Conservation (phyloP, 2,329 filamentous ascomycete genomes). For the Trichoderma koningii region DNA sequence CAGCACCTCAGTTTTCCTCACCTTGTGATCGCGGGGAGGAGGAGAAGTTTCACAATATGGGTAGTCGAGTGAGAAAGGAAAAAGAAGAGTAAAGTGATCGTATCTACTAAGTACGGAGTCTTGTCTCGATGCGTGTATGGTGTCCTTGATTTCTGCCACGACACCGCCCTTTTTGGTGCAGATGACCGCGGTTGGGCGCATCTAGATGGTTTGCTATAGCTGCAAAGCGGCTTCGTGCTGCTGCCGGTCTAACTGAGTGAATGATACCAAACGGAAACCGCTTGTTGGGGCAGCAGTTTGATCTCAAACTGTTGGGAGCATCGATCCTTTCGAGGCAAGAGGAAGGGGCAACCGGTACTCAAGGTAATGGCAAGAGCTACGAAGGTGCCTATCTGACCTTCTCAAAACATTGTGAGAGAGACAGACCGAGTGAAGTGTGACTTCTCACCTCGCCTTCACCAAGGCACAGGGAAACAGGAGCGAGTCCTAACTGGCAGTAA, state of each 20-base stretch:
- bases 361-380: too few relatives aligned
- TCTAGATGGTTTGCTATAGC: background rate
- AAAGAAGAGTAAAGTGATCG: background rate
- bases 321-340: background rate
- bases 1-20: background rate
- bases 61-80: background rate
- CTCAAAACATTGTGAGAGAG: too few relatives aligned
- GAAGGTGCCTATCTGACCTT: too few relatives aligned
- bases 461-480: too few relatives aligned
- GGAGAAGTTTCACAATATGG: background rate
- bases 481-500: too few relatives aligned
- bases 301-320: background rate
- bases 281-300: background rate
- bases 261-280: background rate
- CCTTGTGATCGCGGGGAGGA: background rate
- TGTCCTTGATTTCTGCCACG: background rate
- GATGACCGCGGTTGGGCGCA: background rate
- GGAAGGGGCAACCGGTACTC: background rate
- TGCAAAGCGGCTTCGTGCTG: conserved; percentile 11
- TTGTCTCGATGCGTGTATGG: too few relatives aligned
- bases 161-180: conserved; percentile 7
- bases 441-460: too few relatives aligned
- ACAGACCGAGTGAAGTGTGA: too few relatives aligned
- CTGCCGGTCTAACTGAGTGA: background rate
- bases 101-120: too few relatives aligned